A percentile compares a stretch with the other conserved stretches of the same genome.
Evolutionary conservation across 495 filamentous ascomycete species (phyloP).

Genomic region (Hypomontagnella submonticulosa): DNA sequence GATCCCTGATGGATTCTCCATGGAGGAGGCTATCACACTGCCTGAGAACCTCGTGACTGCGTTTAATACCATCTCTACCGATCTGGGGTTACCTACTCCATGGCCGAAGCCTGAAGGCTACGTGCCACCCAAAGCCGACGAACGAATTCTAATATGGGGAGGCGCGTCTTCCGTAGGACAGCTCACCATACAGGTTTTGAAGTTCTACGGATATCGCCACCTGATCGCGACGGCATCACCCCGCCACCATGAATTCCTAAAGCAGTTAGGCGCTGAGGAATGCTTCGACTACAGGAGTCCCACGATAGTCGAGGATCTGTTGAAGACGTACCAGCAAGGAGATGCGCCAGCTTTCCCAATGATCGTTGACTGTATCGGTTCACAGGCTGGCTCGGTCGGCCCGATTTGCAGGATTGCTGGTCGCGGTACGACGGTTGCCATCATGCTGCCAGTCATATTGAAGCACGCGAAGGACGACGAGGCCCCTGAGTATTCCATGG

Average conservation of each 20-base stretch:
- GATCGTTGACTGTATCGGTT: slow-evolving; percentile 67
- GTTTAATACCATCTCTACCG: slow-evolving; percentile 57
- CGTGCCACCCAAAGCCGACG: slow-evolving; percentile 42
- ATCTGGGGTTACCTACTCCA: slow-evolving; percentile 57
- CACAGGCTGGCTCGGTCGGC: slow-evolving; percentile 51
- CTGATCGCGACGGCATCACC: slow-evolving; percentile 60
- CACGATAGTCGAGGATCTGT: slow-evolving; percentile 51
- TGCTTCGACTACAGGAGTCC: slow-evolving; percentile 60
- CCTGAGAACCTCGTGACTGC: slow-evolving; percentile 65
- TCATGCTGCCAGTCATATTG: slow-evolving; percentile 64
- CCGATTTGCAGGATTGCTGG: slow-evolving; percentile 58
- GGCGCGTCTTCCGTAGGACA: slow-evolving; percentile 63
- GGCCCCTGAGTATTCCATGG: slow-evolving; percentile 59
- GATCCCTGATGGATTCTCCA: slow-evolving; percentile 51
- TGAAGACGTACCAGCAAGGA: slow-evolving; percentile 30
- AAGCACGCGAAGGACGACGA: slow-evolving; percentile 53
- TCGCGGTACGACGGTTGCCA: slow-evolving; percentile 57
- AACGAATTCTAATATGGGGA: slow-evolving; percentile 64
- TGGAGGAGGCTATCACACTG: slow-evolving; percentile 60
- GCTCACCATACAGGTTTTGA: slow-evolving; percentile 60
- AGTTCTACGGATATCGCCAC: slow-evolving; percentile 60
- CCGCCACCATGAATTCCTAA: slow-evolving; percentile 55
- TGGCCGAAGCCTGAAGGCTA: slow-evolving; percentile 57
- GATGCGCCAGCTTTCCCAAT: slow-evolving; percentile 48
- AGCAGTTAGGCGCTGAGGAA: slow-evolving; percentile 53